Evolutionary conservation across 768 basidiomycete species (phyloP).

Genomic region (Kwoniella dejecticola): DNA sequence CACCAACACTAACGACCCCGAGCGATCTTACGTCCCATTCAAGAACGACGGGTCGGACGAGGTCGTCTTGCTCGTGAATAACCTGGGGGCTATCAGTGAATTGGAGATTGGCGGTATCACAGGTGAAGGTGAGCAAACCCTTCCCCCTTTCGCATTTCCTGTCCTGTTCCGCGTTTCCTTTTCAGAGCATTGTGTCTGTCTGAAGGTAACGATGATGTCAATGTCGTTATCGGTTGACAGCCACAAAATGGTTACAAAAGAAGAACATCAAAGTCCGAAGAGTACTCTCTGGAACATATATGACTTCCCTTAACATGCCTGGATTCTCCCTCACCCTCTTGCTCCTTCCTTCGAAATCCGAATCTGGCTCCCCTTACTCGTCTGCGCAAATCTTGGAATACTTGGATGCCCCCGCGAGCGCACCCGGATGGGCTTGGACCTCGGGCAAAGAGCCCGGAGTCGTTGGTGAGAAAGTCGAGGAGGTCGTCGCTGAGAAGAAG

Average conservation of each 20-base stretch:
- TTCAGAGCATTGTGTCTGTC: too few relatives aligned
- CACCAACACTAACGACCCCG: constrained; percentile 54
- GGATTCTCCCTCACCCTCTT: constrained; percentile 63
- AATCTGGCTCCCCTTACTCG: constrained; percentile 37
- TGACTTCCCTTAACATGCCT: constrained; percentile 62
- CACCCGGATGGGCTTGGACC: constrained; percentile 86
- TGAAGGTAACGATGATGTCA: too few relatives aligned
- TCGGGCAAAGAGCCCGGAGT: constrained; percentile 55
- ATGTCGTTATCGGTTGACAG: too few relatives aligned
- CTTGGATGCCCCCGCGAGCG: constrained; percentile 58
- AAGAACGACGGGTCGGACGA: constrained; percentile 63
- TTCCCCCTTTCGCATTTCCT: too few relatives aligned
- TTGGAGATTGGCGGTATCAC: constrained; percentile 52
- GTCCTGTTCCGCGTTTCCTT: too few relatives aligned
- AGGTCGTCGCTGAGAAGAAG: constrained; percentile 15
- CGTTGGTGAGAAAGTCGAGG: constrained; percentile 28
- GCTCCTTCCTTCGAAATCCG: constrained; percentile 58
- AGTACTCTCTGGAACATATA: constrained; percentile 77
- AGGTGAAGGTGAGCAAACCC: constrained; percentile 33
- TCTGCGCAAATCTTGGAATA: constrained; percentile 51
- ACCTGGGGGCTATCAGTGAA: constrained; percentile 54
- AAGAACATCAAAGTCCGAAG: constrained; percentile 63
- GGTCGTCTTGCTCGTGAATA: constrained; percentile 60
- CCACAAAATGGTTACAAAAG: constrained; percentile 41
- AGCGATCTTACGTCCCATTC: constrained; percentile 57